Conservation (phyloP, 306 rosid species). For the Cucurbita argyrosperma region DNA sequence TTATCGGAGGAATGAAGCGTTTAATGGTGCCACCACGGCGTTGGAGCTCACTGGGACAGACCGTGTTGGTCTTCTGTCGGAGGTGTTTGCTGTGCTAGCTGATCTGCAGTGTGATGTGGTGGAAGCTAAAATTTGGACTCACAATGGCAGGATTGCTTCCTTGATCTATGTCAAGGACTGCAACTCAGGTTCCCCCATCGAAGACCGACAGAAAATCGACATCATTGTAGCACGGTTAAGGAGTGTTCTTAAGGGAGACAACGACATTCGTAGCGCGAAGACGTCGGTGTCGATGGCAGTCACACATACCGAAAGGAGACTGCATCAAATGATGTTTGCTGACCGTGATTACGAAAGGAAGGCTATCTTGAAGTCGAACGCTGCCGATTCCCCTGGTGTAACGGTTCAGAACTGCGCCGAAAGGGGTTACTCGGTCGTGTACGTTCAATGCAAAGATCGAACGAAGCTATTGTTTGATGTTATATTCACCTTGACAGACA, state of each 20-base stretch:
- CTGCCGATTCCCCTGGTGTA: slow-evolving; percentile 31
- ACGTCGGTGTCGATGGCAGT: slow-evolving; percentile 57
- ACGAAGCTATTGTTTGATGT: slow-evolving; percentile 66
- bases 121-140: slow-evolving; percentile 90
- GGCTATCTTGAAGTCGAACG: slow-evolving; percentile 36
- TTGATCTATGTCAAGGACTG: slow-evolving; percentile 52
- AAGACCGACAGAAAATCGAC: slow-evolving; percentile 55
- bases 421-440: slow-evolving; percentile 75
- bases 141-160: slow-evolving; percentile 86
- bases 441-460: slow-evolving; percentile 79
- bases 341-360: slow-evolving; percentile 78
- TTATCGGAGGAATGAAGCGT: slow-evolving; percentile 16
- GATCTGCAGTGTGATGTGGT: slow-evolving; percentile 86
- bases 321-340: slow-evolving; percentile 88
- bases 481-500: slow-evolving; percentile 79
- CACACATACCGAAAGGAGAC: slow-evolving; percentile 67
- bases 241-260: slow-evolving; percentile 73
- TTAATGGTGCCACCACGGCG: slow-evolving; percentile 44
- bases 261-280: slow-evolving; percentile 68
- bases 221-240: slow-evolving; percentile 60
- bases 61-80: slow-evolving; percentile 80
- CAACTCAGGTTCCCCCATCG: slow-evolving; percentile 51
- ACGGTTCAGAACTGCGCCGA: slow-evolving; percentile 75
- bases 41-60: slow-evolving; percentile 83
- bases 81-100: slow-evolving; percentile 80